A percentile compares a stretch with the other conserved stretches of the same genome.
phyloP scores from a whole-genome alignment of 2,329 filamentous ascomycete genomes.

The Grosmannia huntii region DNA sequence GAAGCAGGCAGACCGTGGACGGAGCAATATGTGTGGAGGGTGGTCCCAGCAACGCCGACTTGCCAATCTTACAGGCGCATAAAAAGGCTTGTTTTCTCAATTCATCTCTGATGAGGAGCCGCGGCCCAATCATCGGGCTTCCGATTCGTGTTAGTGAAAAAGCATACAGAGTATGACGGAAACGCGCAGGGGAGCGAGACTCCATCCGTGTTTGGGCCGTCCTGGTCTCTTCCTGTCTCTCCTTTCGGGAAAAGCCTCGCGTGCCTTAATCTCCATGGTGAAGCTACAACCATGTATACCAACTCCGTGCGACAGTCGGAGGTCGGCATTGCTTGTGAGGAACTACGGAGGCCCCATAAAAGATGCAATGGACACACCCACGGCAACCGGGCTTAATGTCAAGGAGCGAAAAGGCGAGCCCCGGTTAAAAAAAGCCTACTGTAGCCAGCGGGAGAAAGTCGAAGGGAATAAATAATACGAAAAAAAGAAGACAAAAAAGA shows the following conservation, averaged over 20 bases:
- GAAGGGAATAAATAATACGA: background rate
- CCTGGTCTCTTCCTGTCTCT: background rate
- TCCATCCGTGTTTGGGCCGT: background rate
- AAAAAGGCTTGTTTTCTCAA: background rate
- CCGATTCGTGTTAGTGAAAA: background rate
- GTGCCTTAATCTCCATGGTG: constrained; percentile 1
- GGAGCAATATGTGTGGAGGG: background rate
- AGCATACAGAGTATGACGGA: background rate
- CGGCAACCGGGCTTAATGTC: background rate
- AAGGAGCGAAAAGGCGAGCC: constrained; percentile 1
- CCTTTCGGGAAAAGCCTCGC: constrained; percentile 1
- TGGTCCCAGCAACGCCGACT: background rate
- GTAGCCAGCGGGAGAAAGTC: background rate
- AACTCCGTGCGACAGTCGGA: constrained; percentile 1
- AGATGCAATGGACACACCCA: background rate
- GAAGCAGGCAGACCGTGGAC: background rate
- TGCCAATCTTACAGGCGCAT: background rate
- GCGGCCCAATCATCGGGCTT: background rate
- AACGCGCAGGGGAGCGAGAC: background rate
- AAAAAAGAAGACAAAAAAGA: background rate
- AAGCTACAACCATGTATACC: background rate
- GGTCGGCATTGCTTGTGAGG: background rate
- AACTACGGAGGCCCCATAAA: background rate
- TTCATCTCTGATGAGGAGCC: background rate
- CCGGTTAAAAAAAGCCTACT: background rate